Conservation (phyloP, 2,329 filamentous ascomycete genomes). For the Lecanicillium sp. region DNA sequence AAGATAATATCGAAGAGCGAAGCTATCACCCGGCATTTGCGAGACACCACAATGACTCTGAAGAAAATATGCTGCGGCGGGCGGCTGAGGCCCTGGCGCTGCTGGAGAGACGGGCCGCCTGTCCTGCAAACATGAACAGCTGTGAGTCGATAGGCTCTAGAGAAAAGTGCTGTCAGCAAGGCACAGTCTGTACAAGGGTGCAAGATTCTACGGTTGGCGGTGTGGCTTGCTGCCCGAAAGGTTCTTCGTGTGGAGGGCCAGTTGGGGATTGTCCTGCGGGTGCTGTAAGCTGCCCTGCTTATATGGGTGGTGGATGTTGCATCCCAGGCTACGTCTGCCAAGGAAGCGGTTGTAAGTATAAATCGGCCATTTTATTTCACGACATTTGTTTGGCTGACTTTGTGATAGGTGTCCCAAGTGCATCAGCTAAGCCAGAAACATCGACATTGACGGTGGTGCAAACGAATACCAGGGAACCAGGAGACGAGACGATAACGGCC, state of each 20-base stretch:
- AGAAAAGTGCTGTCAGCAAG: conserved; percentile 65
- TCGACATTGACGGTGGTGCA: conserved; percentile 11
- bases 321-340: conserved; percentile 63
- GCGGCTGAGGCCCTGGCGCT: conserved; percentile 38
- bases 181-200: conserved; percentile 58
- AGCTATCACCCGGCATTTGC: conserved; percentile 44
- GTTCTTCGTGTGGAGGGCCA: conserved; percentile 53
- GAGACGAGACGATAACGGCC: conserved; percentile 26
- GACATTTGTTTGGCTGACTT: too few species aligned
- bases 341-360: conserved; percentile 59
- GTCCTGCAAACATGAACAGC: conserved; percentile 57
- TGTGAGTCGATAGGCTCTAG: conserved; percentile 59
- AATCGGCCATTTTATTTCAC: conserved; percentile 1
- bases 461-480: conserved; percentile 11
- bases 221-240: conserved; percentile 68
- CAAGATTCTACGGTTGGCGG: conserved; percentile 55
- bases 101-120: conserved; percentile 54
- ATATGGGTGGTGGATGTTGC: conserved; percentile 67
- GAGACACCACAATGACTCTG: conserved; percentile 30
- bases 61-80: conserved; percentile 28
- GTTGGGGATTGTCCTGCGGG: conserved; percentile 55
- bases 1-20: conserved; percentile 10
- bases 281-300: conserved; percentile 56
- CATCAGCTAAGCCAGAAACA: conserved; percentile 18
- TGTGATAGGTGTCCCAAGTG: conserved; percentile 23